Conservation (phyloP, 257 asterid species). For the Coffea canephora region DNA sequence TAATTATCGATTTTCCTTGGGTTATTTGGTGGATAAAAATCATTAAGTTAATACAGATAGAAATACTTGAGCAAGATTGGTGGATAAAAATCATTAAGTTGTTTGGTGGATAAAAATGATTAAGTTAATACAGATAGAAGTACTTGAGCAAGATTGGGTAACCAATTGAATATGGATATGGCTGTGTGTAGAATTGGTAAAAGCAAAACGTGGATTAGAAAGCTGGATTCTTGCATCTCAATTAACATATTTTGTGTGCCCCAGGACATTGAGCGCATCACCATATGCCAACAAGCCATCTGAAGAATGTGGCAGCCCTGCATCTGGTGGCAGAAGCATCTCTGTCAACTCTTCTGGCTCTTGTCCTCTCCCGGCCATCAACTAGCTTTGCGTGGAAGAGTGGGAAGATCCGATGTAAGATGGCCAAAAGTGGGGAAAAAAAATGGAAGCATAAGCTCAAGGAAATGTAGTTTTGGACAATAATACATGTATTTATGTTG, state of each 20-base stretch:
- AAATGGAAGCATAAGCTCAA: slow-evolving; percentile 5
- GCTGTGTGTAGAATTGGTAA: neutral
- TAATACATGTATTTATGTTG: slow-evolving; percentile 7
- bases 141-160: neutral
- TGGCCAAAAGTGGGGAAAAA: slow-evolving; percentile 1
- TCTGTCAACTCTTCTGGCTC: slow-evolving; percentile 48
- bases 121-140: neutral
- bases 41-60: neutral
- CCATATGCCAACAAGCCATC: slow-evolving; percentile 50
- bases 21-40: neutral
- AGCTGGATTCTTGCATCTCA: neutral
- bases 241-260: neutral
- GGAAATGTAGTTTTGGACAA: neutral
- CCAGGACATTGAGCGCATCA: slow-evolving; percentile 49
- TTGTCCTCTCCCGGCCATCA: slow-evolving; percentile 39
- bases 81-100: neutral
- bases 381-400: slow-evolving; percentile 12
- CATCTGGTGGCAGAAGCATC: slow-evolving; percentile 36
- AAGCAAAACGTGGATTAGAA: too few species aligned
- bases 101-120: neutral
- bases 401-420: slow-evolving; percentile 4
- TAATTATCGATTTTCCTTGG: slow-evolving; percentile 15
- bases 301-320: slow-evolving; percentile 41
- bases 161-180: neutral
- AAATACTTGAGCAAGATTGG: neutral